These are phyloP conservation scores for Starmerella riodocensis DNA, from an alignment of 805 yeast genomes.

Conservation along the genomic window DNA sequence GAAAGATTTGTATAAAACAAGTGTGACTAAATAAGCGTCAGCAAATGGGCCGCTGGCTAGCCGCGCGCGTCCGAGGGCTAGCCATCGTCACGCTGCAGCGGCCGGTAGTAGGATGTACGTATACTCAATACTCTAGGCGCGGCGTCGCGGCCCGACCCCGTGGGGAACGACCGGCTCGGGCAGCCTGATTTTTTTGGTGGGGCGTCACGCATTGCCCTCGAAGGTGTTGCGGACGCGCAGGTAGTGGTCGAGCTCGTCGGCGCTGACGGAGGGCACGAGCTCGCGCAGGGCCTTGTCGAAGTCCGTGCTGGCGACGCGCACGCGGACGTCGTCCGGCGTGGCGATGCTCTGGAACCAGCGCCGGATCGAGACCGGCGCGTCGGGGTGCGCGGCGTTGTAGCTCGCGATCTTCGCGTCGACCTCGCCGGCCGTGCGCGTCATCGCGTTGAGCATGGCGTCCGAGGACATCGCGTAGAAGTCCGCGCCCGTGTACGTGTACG, in stretches of 20 bases:
- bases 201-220: slow-evolving; percentile 43
- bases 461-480: slow-evolving; percentile 94
- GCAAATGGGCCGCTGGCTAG: too few species aligned
- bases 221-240: slow-evolving; percentile 64
- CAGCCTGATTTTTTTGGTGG: too few species aligned
- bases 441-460: slow-evolving; percentile 91
- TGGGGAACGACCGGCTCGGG: too few species aligned
- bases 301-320: slow-evolving; percentile 56
- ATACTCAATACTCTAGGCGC: too few species aligned
- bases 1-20: too few species aligned
- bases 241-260: slow-evolving; percentile 76
- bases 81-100: too few species aligned
- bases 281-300: slow-evolving; percentile 63
- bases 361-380: slow-evolving; percentile 43
- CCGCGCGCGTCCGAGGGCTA: too few species aligned
- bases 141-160: too few species aligned
- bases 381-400: slow-evolving; percentile 35
- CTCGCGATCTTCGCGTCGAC: slow-evolving; percentile 52
- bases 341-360: slow-evolving; percentile 89
- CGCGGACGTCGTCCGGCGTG: slow-evolving; percentile 49
- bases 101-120: too few species aligned
- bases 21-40: too few species aligned
- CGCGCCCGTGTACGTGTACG: slow-evolving; percentile 92
- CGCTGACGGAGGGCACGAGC: slow-evolving; percentile 73
- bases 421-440: slow-evolving; percentile 73